phyloP scores from a whole-genome alignment of 192 early-diverging fungal genomes.

The Backusella parvicylindrica region DNA sequence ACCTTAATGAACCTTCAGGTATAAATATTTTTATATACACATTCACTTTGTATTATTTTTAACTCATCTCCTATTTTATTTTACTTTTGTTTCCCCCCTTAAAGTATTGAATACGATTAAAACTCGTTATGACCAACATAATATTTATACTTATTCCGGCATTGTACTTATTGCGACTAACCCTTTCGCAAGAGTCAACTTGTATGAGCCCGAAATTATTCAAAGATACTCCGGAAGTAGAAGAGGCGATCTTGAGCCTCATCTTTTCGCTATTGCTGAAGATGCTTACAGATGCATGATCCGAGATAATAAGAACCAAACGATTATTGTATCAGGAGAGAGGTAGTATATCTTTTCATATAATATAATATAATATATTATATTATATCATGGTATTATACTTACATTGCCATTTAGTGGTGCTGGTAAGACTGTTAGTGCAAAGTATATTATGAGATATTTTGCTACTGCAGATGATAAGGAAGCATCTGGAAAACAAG shows the following conservation, averaged over 20 bases:
- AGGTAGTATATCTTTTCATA: slow-evolving; percentile 45
- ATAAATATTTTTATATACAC: neutral
- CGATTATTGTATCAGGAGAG: slow-evolving; percentile 98
- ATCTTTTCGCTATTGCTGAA: slow-evolving; percentile 98
- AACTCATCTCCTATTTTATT: slow-evolving; percentile 8
- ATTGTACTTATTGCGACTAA: slow-evolving; percentile 98
- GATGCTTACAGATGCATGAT: slow-evolving; percentile 97
- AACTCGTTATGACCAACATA: slow-evolving; percentile 84
- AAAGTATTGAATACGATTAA: slow-evolving; percentile 89
- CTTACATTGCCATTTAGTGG: slow-evolving; percentile 46
- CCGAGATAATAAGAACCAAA: slow-evolving; percentile 90
- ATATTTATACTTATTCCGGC: slow-evolving; percentile 99
- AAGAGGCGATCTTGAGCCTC: slow-evolving; percentile 93
- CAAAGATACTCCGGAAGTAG: slow-evolving; percentile 91
- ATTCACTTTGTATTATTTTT: neutral
- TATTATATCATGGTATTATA: neutral
- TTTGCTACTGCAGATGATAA: slow-evolving; percentile 81
- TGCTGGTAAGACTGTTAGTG: slow-evolving; percentile 98
- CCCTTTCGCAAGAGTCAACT: slow-evolving; percentile 81
- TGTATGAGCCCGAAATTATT: slow-evolving; percentile 91
- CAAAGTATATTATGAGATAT: slow-evolving; percentile 98
- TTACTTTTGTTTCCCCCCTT: neutral
- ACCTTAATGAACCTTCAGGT: slow-evolving; percentile 91
- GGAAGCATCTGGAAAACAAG: slow-evolving; percentile 39
- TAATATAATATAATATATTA: too few species aligned